Base-by-base conservation (phyloP, 805 yeast species). In the Teunomyces aglyptinius region DNA sequence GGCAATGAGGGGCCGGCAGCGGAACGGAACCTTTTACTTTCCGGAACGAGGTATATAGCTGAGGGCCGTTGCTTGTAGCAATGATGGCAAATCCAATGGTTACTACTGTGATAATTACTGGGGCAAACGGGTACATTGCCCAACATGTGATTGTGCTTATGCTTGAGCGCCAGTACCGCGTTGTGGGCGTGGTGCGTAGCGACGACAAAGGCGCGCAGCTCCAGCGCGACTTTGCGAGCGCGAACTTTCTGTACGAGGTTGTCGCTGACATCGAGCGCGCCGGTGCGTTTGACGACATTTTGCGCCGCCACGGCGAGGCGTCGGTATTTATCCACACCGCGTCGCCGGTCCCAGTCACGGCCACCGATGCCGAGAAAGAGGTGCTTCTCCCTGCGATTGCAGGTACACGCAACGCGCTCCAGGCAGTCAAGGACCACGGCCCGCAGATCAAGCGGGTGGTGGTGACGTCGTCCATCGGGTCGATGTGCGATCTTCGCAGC, bases 291-390 rank as follows among this genome's bases (percentile, higher is more conserved):
- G 76, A 75, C 46, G 59, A 59, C 6, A 72, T 74, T 0, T 68
- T 81, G 52, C 60, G 72, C 53, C 67, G 65, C 18, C 73, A 76
- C 49, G 75, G 76, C 28, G 83, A 81, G 35, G 74, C 81, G 46
- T 67, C 67, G 10, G 78, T 74, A 28, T 81, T 83, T 42, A 53
- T 82, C 35, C 88, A 82, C 60, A 73, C 83, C 7, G 87, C 88
- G 2, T 76, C 85, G 11, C 86, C 87, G 11, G 76, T 77, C 57
- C 64, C 71, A 19, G 75, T 72, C 57, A 68, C 73, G 8, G 62
- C 70, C 16, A 61, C 68, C 11, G 68, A 73, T 49, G 65, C 75
- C 29, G 83, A 75, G 47, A 73, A 74, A 42, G 83, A 78, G 16
- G 65, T 82, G 44, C 63, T 81, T 47, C 67, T 60, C 19, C 87